Percentiles rank a stretch among this genome's conserved stretches.
Evolutionary conservation across 441 rosid species (phyloP).

Genomic region (Kokia cookei): DNA sequence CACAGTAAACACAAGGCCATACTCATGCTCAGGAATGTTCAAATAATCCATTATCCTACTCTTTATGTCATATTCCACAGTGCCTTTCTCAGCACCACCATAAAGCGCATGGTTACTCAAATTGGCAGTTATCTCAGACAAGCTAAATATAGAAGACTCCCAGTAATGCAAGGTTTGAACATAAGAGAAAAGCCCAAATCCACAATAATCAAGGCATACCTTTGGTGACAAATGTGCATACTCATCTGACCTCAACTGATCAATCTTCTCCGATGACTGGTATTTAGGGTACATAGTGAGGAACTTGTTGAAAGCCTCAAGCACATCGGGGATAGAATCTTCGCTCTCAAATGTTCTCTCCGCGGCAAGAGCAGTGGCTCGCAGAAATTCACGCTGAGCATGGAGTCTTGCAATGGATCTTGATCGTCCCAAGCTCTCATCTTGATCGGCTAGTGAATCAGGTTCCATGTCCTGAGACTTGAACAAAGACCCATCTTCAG

Average conservation of each 20-base stretch:
- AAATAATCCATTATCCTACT: conserved; percentile 86
- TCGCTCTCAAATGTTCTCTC: conserved; percentile 59
- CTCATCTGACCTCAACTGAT: conserved; percentile 74
- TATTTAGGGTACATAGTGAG: conserved; percentile 85
- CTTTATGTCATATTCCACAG: conserved; percentile 87
- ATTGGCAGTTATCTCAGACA: conserved; percentile 93
- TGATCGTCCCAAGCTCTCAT: conserved; percentile 67
- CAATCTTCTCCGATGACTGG: conserved; percentile 72
- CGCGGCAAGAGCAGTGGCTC: conserved; percentile 80
- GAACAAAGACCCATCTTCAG: conserved; percentile 80
- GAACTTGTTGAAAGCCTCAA: conserved; percentile 73
- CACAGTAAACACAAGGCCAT: conserved; percentile 95
- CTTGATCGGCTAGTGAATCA: conserved; percentile 44
- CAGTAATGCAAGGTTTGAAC: conserved; percentile 84
- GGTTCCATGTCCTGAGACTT: conserved; percentile 75
- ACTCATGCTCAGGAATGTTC: conserved; percentile 95
- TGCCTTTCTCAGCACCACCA: conserved; percentile 92
- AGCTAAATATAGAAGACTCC: conserved; percentile 93
- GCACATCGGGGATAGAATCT: conserved; percentile 59
- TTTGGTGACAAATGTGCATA: conserved; percentile 81
- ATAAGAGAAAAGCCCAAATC: conserved; percentile 92
- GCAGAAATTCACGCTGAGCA: conserved; percentile 85
- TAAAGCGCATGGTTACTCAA: conserved; percentile 93
- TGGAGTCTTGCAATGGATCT: conserved; percentile 94
- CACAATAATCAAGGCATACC: conserved; percentile 99